Base-by-base conservation (phyloP, 2,329 filamentous ascomycete species). In the Capronia coronata region DNA sequence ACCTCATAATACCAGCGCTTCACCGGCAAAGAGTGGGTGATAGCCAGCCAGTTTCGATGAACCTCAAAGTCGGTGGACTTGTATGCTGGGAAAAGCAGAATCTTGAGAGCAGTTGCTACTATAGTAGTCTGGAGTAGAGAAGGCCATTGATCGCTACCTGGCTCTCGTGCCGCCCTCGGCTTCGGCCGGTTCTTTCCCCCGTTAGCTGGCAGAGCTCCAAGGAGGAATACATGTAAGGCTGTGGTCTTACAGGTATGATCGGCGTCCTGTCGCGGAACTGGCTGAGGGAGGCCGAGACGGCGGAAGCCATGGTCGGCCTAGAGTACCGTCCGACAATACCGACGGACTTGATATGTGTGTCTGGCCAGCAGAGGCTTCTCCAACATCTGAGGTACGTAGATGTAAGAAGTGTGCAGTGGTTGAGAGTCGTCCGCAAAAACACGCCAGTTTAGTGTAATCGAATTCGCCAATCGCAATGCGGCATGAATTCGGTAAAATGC, bases 1-100 rank as follows among this genome's bases (percentile, higher is more conserved):
- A 82, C 80, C 71, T 98, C 93, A 65, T 84, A 90, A 71, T 98
- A 98, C 93, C 93, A 98, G 60, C 94, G 76, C 67, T 86, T 82
- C 43, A 90, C 71, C 2, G 91, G 87, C 16, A 97, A 77, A 54
- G 86, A 94, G 70, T 95, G 77, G 3, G 93, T 97, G 61, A 97
- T 88, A 56, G 93, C 93, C 34, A 98, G 82, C 93, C 93, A 98
- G 74, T 98, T 98, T 59, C 93, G 84, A 71, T 98, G 93, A 48
- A 98, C 93, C 69, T 98, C 93, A 63, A 98, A 98, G 68, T 98
- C 93, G 61, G 93, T 98, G 4, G 93, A 98, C 76, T 94, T 96
- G 75, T 97, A 97, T 60, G 91, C 86, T 23, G 91, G 91, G 69
- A 95, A 93, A 49, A 97, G 77, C 52, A 97, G 80, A 55, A 96